Conservation (phyloP, 2,329 filamentous ascomycete genomes). For the Fusarium sp. region DNA sequence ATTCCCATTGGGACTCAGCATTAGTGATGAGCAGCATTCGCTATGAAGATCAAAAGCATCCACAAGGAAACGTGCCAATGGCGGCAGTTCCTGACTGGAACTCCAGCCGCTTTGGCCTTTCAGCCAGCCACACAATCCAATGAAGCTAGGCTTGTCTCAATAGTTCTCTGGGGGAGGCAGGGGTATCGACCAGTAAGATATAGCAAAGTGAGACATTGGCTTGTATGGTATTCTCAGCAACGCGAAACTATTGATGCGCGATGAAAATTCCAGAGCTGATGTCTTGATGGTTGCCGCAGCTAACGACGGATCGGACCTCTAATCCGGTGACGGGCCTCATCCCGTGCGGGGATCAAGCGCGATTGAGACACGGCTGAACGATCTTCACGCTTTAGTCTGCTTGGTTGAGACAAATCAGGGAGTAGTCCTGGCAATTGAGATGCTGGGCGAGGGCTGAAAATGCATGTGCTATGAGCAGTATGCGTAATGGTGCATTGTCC, state of each 20-base stretch:
- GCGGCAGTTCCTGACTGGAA: too few relatives aligned
- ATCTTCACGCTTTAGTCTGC: background rate
- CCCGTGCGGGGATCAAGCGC: background rate
- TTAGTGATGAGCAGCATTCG: too few relatives aligned
- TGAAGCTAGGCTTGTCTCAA: background rate
- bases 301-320: background rate
- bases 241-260: background rate
- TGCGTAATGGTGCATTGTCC: too few relatives aligned
- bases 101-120: slow-evolving; percentile 15
- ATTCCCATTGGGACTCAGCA: background rate
- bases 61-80: background rate
- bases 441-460: background rate
- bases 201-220: background rate
- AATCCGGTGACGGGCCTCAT: background rate
- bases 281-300: background rate
- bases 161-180: background rate
- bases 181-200: background rate
- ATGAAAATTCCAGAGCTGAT: background rate
- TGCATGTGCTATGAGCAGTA: background rate
- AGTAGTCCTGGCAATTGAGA: background rate
- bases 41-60: background rate
- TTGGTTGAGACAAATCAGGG: background rate
- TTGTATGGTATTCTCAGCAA: background rate
- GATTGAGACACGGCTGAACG: background rate
- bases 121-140: slow-evolving; percentile 15